Evolutionary conservation across 169 alveolate genomes (phyloP), one percentile per base, ranked within the genome.

Genomic region (Plasmodium cynomolgi): DNA sequence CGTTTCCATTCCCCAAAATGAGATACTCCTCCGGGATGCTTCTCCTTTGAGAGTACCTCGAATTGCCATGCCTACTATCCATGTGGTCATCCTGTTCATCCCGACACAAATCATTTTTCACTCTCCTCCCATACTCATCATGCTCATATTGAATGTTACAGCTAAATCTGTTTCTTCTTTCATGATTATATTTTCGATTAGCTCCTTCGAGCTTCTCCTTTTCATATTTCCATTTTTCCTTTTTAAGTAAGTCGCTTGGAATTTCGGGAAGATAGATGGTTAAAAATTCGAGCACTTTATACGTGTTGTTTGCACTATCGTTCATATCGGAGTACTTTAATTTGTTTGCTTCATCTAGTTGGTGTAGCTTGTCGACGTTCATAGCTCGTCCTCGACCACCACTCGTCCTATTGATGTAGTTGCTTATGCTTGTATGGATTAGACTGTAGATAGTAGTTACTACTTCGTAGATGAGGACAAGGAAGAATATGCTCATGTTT

Each of bases 211-310:
- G 1, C 13, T 54, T 37, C 58, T n/a, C 17, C 71, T 71, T 56
- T 11, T 86, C 81, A 56, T 86, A 77, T 77, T 31, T 77, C 93
- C 93, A 86, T 1, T 77, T 86, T 44, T 86, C 93, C 44, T 58
- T 86, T 79, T 86, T 86, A 31, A 86, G 71, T 17, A 79, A 6
- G 81, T 79, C 72, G 31, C 33, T 26, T 33, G 72, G 73, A 4
- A 86, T 86, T 86, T 86, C 93, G 2, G 93, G 93, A 33, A 86
- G 47, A 77, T 86, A 86, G 2, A 86, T 86, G 15, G 93, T 86
- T 6, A 86, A 17, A 56, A 86, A 86, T 15, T 86, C 93, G 23
- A 86, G 31, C 9, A 86, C 81, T 44, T 86, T 86, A 41, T 75
- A 86, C 7, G 83, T 50, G 37, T 83, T 62, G 15, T 58, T 83